phyloP scores from a whole-genome alignment of 2,329 filamentous ascomycete species.

The Botrytis squamosa region DNA sequence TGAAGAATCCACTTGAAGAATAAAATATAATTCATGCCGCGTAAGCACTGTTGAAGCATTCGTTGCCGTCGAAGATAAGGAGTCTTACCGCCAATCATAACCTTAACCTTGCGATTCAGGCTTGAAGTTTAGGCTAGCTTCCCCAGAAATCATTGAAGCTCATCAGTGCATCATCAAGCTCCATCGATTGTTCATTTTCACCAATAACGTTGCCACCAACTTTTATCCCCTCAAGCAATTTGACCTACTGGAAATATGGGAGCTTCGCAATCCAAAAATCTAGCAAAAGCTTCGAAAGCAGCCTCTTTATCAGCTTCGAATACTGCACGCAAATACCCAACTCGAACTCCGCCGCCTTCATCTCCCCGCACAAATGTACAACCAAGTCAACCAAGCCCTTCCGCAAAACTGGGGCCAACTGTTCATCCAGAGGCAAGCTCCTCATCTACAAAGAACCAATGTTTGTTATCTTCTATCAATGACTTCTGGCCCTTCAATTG shows the following conservation, averaged over 20 bases:
- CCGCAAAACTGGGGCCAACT: constrained; percentile 19
- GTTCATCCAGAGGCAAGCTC: constrained; percentile 23
- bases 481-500: background rate
- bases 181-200: background rate
- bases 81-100: background rate
- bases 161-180: background rate
- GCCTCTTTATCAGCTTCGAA: constrained; percentile 25
- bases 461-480: constrained; percentile 5
- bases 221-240: background rate
- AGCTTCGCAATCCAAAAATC: constrained; percentile 33
- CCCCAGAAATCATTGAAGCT: constrained; percentile 9
- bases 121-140: background rate
- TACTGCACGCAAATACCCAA: constrained; percentile 37
- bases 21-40: background rate
- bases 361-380: constrained; percentile 21
- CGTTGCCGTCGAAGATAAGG: background rate
- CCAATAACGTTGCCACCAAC: background rate
- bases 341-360: constrained; percentile 29
- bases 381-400: constrained; percentile 16
- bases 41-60: constrained; percentile 8
- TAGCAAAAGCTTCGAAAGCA: constrained; percentile 27
- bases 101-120: background rate
- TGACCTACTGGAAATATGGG: constrained; percentile 30
- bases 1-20: background rate
- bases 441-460: constrained; percentile 20